Base-by-base conservation (phyloP, 1,284 basidiomycete species). In the Sporisorium exsertum region DNA sequence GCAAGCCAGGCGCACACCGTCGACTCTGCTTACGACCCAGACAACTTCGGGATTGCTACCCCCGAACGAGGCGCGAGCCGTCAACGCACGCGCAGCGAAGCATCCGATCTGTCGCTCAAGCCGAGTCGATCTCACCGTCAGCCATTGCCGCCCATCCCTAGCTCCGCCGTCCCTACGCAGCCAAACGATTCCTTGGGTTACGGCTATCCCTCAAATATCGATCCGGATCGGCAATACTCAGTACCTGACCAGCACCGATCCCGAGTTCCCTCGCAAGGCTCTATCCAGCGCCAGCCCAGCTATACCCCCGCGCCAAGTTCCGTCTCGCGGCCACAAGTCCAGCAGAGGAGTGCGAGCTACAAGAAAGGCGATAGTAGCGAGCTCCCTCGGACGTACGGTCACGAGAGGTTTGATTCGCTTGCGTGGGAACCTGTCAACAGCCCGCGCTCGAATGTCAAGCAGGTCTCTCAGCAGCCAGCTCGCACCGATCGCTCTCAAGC, bases 61-160 rank as follows among this genome's bases (percentile, higher is more conserved):
- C 42, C 42, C 12, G 49, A 64, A 20, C 56, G 58, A 37, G 22
- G 45, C 10, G 40, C 47, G 2, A 26, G 40, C 10, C 65, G 73
- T 35, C 69, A 68, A 52, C 64, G 68, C 3, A 76, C 73, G 15
- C 62, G 62, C 1, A 76, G 73, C 62, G 73, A 76, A 27, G 69
- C 65, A 16, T 67, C 73, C 7, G 73, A 66, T 6, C 35, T 72
- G 24, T 68, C 62, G 10, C 22, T 51, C 22, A 32, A 51, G 13
- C 61, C 69, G 5, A 62, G 49, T 35, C 50, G 61, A 22, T 65
- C 69, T 15, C 45, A 47, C 20, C 69, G 69, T 10, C 73, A 76
- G 43, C 73, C 73, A 0, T 42, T 76, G 57, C 73, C 73, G 15
- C 73, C 73, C 18, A 63, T 76, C 7, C 73, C 73, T 5, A 47